Evolutionary conservation across 1,284 basidiomycete species (phyloP).

Genomic region (Inonotus obliquus): DNA sequence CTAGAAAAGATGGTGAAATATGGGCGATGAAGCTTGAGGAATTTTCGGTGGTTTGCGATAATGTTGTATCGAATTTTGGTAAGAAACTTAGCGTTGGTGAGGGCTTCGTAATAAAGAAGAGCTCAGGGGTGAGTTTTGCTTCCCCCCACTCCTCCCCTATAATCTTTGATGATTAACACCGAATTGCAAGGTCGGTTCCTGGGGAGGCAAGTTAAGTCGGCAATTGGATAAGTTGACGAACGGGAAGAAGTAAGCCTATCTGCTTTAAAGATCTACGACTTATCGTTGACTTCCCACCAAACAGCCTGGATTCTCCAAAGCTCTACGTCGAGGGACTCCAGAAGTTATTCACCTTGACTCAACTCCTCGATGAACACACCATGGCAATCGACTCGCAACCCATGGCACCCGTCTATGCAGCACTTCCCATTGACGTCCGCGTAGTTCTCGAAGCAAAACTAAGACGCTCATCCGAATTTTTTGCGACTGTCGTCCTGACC

Average conservation of each 20-base stretch:
- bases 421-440: slow-evolving; percentile 62
- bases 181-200: slow-evolving; percentile 48
- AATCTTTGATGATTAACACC: slow-evolving; percentile 21
- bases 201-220: slow-evolving; percentile 79
- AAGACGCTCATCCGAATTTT: slow-evolving; percentile 83
- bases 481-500: slow-evolving; percentile 83
- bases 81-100: slow-evolving; percentile 89
- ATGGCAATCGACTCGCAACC: slow-evolving; percentile 63
- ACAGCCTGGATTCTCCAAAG: slow-evolving; percentile 82
- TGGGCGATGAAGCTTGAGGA: slow-evolving; percentile 71
- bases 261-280: slow-evolving; percentile 3
- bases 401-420: slow-evolving; percentile 63
- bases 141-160: slow-evolving; percentile 2
- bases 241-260: slow-evolving; percentile 72
- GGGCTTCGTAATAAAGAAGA: slow-evolving; percentile 80
- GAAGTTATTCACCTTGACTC: slow-evolving; percentile 69
- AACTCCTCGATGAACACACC: slow-evolving; percentile 86
- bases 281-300: slow-evolving; percentile 21
- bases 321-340: slow-evolving; percentile 79
- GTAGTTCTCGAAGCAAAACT: slow-evolving; percentile 69
- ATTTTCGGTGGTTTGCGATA: slow-evolving; percentile 76
- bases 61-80: slow-evolving; percentile 76
- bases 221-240: slow-evolving; percentile 89
- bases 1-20: slow-evolving; percentile 63
- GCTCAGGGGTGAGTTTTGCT: slow-evolving; percentile 51